These are phyloP conservation scores for Strigomonas oncopelti DNA, from an alignment of 208 protist species.

Conservation along the genomic window DNA sequence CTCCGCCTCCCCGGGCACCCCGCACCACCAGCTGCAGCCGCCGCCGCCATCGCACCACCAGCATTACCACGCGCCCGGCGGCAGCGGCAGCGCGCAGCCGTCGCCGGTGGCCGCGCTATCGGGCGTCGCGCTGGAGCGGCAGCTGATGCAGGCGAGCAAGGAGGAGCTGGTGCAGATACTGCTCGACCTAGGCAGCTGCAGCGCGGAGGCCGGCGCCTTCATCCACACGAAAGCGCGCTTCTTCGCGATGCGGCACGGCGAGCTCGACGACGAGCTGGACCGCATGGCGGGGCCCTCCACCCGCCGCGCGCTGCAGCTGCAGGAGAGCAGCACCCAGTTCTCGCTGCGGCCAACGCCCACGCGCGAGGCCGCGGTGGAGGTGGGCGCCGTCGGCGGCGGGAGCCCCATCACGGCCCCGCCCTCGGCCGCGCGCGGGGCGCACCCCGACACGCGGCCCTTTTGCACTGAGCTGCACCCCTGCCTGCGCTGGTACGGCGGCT, in stretches of 20 bases:
- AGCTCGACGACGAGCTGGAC: slow-evolving; percentile 12
- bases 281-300: not conserved
- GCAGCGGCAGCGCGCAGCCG: not conserved
- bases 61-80: not conserved
- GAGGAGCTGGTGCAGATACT: slow-evolving; percentile 70
- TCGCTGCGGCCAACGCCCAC: not conserved
- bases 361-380: not conserved
- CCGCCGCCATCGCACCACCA: slow-evolving; percentile 10
- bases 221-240: slow-evolving; percentile 67
- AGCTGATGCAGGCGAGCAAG: slow-evolving; percentile 47
- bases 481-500: slow-evolving; percentile 66
- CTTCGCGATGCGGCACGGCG: slow-evolving; percentile 45
- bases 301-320: slow-evolving; percentile 8
- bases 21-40: slow-evolving; percentile 9
- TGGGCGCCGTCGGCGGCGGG: not conserved
- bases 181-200: slow-evolving; percentile 62
- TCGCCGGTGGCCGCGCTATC: slow-evolving; percentile 11
- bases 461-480: slow-evolving; percentile 55
- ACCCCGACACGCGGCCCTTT: slow-evolving; percentile 38
- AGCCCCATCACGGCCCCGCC: not conserved
- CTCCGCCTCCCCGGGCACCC: not conserved
- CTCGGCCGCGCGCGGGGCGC: not conserved
- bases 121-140: slow-evolving; percentile 41
- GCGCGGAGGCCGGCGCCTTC: slow-evolving; percentile 53
- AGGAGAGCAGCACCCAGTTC: slow-evolving; percentile 3